Evolutionary conservation across 805 yeast genomes (phyloP), one percentile per base, ranked within the genome.

Genomic region (Candida lessepsii): DNA sequence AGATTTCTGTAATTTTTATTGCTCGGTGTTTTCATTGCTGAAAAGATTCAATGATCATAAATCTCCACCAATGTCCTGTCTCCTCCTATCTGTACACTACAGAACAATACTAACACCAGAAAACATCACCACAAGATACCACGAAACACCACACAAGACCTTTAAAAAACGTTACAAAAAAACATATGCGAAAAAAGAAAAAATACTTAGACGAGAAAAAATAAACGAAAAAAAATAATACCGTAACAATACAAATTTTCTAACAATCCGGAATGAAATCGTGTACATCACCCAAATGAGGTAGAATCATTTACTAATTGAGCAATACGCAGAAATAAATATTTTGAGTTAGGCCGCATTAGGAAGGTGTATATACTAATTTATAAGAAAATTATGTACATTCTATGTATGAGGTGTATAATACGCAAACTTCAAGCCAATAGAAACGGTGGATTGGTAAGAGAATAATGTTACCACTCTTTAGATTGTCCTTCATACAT

Each of bases 151-250:
- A 20, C 6, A 9, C 23, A 20, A 7, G 9, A 6, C 9, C 9
- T 20, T n/a, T n/a, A n/a, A 13, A 10, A 8, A 16, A 28, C 19
- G 15, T 7, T 27, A 5, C 15, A 28, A 8, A 32, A 10, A 9
- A 32, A 8, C 19, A 5, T 6, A 9, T 13, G 21, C 10, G 13
- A 11, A 9, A 32, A 32, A 20, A 21, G 11, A 21, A 32, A 31
- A 20, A 32, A 32, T 19, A 32, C 9, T 14, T 32, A 32, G 27
- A 32, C 35, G 35, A 32, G 6, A 8, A n/a, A n/a, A n/a, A n/a
- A n/a, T n/a, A n/a, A n/a, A n/a, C n/a, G n/a, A n/a, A n/a, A n/a
- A 32, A 32, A 32, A 29, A 29, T 18, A 17, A n/a, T 32, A 13
- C 20, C 16, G 7, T 7, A 23, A 32, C 17, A 20, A 32, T 21